Conservation (phyloP, 441 rosid species). For the Pelargonium fulgidum region DNA sequence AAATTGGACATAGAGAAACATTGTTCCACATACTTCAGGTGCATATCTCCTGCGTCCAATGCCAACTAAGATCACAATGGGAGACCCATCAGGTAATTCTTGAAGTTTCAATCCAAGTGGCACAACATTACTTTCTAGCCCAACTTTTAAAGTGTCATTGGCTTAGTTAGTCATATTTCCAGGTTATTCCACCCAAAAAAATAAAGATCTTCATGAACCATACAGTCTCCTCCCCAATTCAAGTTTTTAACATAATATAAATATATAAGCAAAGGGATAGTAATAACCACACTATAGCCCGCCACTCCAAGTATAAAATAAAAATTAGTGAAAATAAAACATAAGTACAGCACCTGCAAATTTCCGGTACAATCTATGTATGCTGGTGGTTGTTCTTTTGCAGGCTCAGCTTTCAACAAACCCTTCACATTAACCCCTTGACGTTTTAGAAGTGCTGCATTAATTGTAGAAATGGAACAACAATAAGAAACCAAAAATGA, state of each 20-base stretch:
- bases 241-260: no score
- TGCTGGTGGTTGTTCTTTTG: constrained; percentile 83
- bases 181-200: neutral
- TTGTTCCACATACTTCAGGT: neutral
- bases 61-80: neutral
- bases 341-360: constrained; percentile 62
- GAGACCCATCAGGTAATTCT: neutral
- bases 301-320: neutral
- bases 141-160: neutral
- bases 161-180: neutral
- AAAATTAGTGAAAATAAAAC: constrained; percentile 9
- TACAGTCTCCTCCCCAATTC: no score
- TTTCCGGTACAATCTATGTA: constrained; percentile 95
- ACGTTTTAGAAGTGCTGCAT: constrained; percentile 87
- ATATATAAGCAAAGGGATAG: no score
- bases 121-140: neutral
- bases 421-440: constrained; percentile 95
- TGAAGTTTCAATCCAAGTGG: neutral
- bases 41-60: neutral
- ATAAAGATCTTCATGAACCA: neutral
- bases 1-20: neutral
- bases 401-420: constrained; percentile 58
- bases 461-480: constrained; percentile 12
- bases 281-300: neutral
- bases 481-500: constrained; percentile 24